Percentiles rank a stretch among this genome's conserved stretches.
Evolutionary conservation across 805 yeast species (phyloP).

Genomic region (Wickerhamiella sergipiensis): DNA sequence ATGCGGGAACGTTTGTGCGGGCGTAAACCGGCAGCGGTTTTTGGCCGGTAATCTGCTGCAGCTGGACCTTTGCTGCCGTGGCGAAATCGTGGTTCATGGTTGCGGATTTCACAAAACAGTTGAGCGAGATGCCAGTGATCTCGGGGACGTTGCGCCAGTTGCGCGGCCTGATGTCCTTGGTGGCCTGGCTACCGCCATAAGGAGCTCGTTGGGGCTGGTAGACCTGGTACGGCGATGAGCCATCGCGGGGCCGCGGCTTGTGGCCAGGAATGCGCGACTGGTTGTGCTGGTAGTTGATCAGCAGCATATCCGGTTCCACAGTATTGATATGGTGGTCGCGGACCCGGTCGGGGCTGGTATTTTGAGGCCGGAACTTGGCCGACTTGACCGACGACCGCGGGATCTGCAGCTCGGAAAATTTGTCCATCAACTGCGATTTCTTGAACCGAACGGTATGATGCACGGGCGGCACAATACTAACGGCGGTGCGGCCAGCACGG

Average conservation of each 20-base stretch:
- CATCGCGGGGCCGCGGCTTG: slow-evolving; percentile 75
- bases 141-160: slow-evolving; percentile 60
- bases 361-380: slow-evolving; percentile 60
- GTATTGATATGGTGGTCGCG: slow-evolving; percentile 64
- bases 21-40: slow-evolving; percentile 65
- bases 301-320: slow-evolving; percentile 59
- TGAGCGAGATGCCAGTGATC: slow-evolving; percentile 52
- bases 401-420: slow-evolving; percentile 51
- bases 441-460: slow-evolving; percentile 74
- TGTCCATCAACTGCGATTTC: slow-evolving; percentile 62
- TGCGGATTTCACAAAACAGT: slow-evolving; percentile 54
- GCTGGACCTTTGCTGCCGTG: slow-evolving; percentile 59
- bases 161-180: slow-evolving; percentile 59
- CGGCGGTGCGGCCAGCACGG: slow-evolving; percentile 28
- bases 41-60: slow-evolving; percentile 89
- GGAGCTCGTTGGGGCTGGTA: slow-evolving; percentile 73
- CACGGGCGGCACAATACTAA: slow-evolving; percentile 75
- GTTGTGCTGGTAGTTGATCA: slow-evolving; percentile 61
- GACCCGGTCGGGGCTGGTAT: slow-evolving; percentile 69
- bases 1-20: slow-evolving; percentile 64
- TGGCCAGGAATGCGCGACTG: slow-evolving; percentile 36
- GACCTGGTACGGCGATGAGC: slow-evolving; percentile 74
- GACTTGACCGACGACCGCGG: slow-evolving; percentile 67
- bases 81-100: slow-evolving; percentile 58
- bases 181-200: slow-evolving; percentile 55